These are phyloP conservation scores for Parafenestella ontariensis DNA, from an alignment of 2,329 filamentous ascomycete species.

Conservation along the genomic window DNA sequence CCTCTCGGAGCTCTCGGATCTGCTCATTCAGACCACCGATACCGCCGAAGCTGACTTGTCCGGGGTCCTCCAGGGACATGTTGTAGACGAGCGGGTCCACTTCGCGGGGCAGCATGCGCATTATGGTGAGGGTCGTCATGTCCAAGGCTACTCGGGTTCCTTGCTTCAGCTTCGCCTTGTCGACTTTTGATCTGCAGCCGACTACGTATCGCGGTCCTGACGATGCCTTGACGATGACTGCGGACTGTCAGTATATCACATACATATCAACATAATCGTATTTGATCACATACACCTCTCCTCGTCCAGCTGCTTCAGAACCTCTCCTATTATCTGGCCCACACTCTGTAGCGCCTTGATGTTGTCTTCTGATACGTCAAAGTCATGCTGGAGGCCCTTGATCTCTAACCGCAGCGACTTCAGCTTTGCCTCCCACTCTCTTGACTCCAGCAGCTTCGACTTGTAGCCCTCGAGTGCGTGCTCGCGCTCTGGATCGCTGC, in stretches of 20 bases:
- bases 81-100: conserved; percentile 99
- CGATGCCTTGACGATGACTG: conserved; percentile 98
- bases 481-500: conserved; percentile 58
- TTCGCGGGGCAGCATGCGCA: conserved; percentile 98
- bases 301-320: conserved; percentile 97
- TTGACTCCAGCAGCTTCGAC: conserved; percentile 76
- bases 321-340: conserved; percentile 98
- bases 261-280: conserved; percentile 2
- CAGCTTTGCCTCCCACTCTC: conserved; percentile 98
- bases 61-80: conserved; percentile 98
- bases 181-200: conserved; percentile 96
- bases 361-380: conserved; percentile 97
- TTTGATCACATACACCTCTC: conserved; percentile 80
- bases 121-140: conserved; percentile 99
- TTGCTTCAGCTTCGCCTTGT: conserved; percentile 97
- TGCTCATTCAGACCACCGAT: conserved; percentile 98
- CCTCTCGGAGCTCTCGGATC: conserved; percentile 95
- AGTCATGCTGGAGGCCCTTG: conserved; percentile 93
- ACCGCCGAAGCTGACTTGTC: conserved; percentile 95
- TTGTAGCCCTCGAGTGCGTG: conserved; percentile 62
- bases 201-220: conserved; percentile 97
- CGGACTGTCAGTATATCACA: conserved; percentile 18
- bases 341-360: conserved; percentile 99
- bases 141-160: conserved; percentile 96
- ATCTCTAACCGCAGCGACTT: conserved; percentile 94